Conservation (phyloP, 192 early-diverging fungal genomes). For the Ambispora gerdemannii region DNA sequence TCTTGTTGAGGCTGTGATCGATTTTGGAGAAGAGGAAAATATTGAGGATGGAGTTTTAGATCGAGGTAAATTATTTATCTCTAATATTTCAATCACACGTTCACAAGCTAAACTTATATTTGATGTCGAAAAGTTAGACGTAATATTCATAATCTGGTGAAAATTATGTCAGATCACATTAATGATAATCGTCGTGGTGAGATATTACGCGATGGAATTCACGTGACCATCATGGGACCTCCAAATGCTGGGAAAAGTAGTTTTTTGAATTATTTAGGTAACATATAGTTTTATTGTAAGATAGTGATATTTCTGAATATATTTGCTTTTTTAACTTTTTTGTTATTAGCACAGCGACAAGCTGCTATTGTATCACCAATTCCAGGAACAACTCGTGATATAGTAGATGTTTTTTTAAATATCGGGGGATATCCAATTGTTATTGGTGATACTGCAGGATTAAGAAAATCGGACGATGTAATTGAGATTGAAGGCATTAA, state of each 20-base stretch:
- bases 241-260: conserved; percentile 80
- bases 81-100: neutral
- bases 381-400: conserved; percentile 74
- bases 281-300: conserved; percentile 25
- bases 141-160: conserved; percentile 12
- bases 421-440: conserved; percentile 74
- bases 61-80: conserved; percentile 38
- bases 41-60: conserved; percentile 68
- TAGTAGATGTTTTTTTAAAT: conserved; percentile 70
- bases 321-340: neutral
- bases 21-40: conserved; percentile 79
- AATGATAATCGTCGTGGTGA: conserved; percentile 66
- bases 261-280: conserved; percentile 64
- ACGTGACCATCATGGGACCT: conserved; percentile 68
- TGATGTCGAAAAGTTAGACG: neutral
- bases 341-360: conserved; percentile 57
- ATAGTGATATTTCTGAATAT: too few species aligned
- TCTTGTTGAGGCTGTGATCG: conserved; percentile 65
- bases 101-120: conserved; percentile 25
- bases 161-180: conserved; percentile 46
- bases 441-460: conserved; percentile 70
- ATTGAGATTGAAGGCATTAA: conserved; percentile 70
- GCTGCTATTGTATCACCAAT: conserved; percentile 73
- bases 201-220: conserved; percentile 68
- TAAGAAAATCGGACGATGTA: conserved; percentile 55